phyloP scores from a whole-genome alignment of 768 basidiomycete species.

The Agaricus blazei region DNA sequence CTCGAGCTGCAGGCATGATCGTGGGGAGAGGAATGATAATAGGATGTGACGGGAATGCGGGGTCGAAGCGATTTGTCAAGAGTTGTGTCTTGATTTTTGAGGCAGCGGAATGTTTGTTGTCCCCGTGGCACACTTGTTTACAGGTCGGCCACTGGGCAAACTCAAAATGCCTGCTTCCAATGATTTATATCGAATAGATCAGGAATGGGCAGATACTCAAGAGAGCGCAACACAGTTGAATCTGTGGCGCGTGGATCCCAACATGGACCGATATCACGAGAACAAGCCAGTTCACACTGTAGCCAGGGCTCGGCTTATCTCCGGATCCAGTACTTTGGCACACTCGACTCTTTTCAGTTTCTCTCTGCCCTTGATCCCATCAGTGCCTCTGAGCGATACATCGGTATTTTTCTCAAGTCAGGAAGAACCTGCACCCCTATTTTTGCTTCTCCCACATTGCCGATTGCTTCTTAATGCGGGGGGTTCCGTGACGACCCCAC shows the following conservation, averaged over 20 bases:
- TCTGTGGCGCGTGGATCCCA: constrained; percentile 10
- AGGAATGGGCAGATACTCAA: constrained; percentile 7
- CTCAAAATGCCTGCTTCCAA: constrained; percentile 27
- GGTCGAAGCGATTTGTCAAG: constrained; percentile 15
- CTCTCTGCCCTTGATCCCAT: constrained; percentile 31
- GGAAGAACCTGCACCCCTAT: constrained; percentile 16
- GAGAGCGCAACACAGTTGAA: constrained; percentile 9
- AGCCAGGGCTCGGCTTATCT: constrained; percentile 33
- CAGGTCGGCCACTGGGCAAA: constrained; percentile 32
- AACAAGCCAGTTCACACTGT: constrained; percentile 27
- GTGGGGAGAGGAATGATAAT: constrained; percentile 24
- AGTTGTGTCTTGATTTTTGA: constrained; percentile 28
- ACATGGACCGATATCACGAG: constrained; percentile 35
- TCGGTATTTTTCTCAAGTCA: constrained; percentile 29
- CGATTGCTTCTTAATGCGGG: neutral
- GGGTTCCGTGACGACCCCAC: constrained; percentile 15
- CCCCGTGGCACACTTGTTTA: constrained; percentile 35
- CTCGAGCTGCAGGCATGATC: constrained; percentile 61
- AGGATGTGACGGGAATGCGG: constrained; percentile 20
- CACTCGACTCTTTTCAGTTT: constrained; percentile 15
- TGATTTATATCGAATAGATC: constrained; percentile 29
- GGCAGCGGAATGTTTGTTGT: constrained; percentile 34
- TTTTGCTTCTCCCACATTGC: neutral
- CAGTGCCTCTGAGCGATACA: constrained; percentile 23
- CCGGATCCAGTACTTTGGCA: constrained; percentile 37